phyloP scores from a whole-genome alignment of 495 filamentous ascomycete species.

The Penicillium cataractarum region DNA sequence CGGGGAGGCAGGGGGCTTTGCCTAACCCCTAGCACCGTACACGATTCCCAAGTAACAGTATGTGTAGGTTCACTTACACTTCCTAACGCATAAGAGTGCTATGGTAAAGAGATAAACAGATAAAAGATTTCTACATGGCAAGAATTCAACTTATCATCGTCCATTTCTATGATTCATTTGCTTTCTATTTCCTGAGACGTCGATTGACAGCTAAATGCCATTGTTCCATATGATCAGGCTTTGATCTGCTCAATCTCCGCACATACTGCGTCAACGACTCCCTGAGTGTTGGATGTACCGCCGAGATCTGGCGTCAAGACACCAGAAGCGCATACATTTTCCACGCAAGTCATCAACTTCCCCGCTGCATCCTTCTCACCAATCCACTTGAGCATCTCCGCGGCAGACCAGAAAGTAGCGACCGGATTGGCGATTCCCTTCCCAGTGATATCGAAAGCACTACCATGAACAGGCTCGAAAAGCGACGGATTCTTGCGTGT shows the following conservation, averaged over 20 bases:
- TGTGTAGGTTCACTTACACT: too few species aligned
- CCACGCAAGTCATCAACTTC: slow-evolving; percentile 55
- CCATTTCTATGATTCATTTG: neutral
- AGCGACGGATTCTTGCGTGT: slow-evolving; percentile 58
- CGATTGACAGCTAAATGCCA: neutral
- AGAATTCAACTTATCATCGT: neutral
- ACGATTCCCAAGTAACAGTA: too few species aligned
- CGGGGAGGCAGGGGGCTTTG: too few species aligned
- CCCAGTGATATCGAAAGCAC: slow-evolving; percentile 67
- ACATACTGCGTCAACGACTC: slow-evolving; percentile 60
- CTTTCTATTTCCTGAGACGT: neutral
- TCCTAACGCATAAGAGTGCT: too few species aligned
- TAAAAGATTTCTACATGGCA: neutral
- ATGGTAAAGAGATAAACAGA: neutral
- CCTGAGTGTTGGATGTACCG: slow-evolving; percentile 51
- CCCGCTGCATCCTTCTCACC: slow-evolving; percentile 55
- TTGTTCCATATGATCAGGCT: neutral
- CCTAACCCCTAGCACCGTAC: too few species aligned
- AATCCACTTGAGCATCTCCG: slow-evolving; percentile 66
- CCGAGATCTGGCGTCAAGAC: slow-evolving; percentile 60
- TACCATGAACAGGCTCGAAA: slow-evolving; percentile 66
- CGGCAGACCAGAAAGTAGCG: slow-evolving; percentile 64
- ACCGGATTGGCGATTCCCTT: slow-evolving; percentile 68
- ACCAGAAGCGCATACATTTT: slow-evolving; percentile 56
- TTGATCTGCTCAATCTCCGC: slow-evolving; percentile 47